phyloP scores from a whole-genome alignment of 805 yeast species.

The Wickerhamomyces chaumierensis region DNA sequence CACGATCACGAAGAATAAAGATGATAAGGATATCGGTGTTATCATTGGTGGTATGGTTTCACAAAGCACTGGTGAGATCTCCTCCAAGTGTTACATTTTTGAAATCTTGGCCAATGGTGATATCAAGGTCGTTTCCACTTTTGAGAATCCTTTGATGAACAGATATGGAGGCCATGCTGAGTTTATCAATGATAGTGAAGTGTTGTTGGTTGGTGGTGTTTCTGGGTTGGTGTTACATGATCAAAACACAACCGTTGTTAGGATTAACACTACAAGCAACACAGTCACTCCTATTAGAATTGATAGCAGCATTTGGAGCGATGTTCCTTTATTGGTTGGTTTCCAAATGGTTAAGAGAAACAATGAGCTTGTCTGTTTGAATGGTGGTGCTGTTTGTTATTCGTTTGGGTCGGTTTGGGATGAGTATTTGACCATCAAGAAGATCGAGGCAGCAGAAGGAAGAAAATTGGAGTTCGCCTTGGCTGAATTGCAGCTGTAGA shows the following conservation, averaged over 20 bases:
- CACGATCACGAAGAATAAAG: too few relatives aligned
- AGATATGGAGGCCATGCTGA: slow-evolving; percentile 39
- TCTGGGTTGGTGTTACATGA: slow-evolving; percentile 26
- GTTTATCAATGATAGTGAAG: slow-evolving; percentile 19
- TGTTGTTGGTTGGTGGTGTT: slow-evolving; percentile 50
- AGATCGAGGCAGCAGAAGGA: background rate
- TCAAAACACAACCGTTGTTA: slow-evolving; percentile 25
- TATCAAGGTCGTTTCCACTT: slow-evolving; percentile 1
- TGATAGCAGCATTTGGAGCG: slow-evolving; percentile 26
- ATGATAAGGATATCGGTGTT: slow-evolving; percentile 25
- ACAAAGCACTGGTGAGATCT: too few relatives aligned
- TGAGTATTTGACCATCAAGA: slow-evolving; percentile 6
- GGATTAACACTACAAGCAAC: slow-evolving; percentile 17
- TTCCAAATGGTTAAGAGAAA: slow-evolving; percentile 26
- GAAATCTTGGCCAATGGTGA: too few relatives aligned
- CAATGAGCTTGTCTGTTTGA: slow-evolving; percentile 22
- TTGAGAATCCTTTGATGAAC: slow-evolving; percentile 23
- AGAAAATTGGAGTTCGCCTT: too few relatives aligned
- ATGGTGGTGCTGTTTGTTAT: slow-evolving; percentile 78
- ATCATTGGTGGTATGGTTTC: slow-evolving; percentile 36
- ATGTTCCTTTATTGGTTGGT: slow-evolving; percentile 42
- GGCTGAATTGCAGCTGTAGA: too few relatives aligned
- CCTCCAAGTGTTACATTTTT: too few relatives aligned
- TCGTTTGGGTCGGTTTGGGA: slow-evolving; percentile 62
- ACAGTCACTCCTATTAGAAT: slow-evolving; percentile 19